Conservation (phyloP, 371 early-diverging fungal species). For the Rhizopus sp. region DNA sequence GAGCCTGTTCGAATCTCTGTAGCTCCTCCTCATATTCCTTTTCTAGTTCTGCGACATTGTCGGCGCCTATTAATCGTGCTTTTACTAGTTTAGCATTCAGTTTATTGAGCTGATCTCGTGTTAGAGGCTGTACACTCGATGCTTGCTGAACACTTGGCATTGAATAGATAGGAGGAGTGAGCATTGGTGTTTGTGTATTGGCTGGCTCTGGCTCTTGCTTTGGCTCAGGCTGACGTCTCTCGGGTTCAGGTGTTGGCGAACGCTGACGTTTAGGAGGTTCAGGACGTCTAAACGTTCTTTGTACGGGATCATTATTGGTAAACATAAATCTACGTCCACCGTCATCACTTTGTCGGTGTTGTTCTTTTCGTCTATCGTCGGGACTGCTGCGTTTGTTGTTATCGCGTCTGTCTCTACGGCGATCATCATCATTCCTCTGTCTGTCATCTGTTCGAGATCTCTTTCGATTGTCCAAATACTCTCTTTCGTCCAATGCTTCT, state of each 20-base stretch:
- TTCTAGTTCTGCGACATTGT: slow-evolving; percentile 69
- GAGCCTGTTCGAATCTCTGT: slow-evolving; percentile 34
- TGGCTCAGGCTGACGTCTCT: not conserved
- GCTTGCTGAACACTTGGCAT: slow-evolving; percentile 6
- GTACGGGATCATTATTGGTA: slow-evolving; percentile 24
- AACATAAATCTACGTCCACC: slow-evolving; percentile 35
- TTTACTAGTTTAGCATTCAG: slow-evolving; percentile 81
- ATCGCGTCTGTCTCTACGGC: slow-evolving; percentile 11
- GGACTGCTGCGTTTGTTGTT: slow-evolving; percentile 32
- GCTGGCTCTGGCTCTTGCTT: not conserved
- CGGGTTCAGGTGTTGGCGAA: slow-evolving; percentile 7
- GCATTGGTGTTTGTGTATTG: not conserved
- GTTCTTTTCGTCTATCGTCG: slow-evolving; percentile 53
- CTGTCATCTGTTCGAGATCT: slow-evolving; percentile 16
- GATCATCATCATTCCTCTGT: slow-evolving; percentile 6
- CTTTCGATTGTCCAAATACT: slow-evolving; percentile 58
- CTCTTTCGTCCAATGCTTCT: slow-evolving; percentile 69
- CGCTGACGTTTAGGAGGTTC: slow-evolving; percentile 6
- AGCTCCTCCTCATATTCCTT: slow-evolving; percentile 65
- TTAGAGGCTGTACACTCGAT: slow-evolving; percentile 32
- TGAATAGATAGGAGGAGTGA: slow-evolving; percentile 4
- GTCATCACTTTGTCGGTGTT: slow-evolving; percentile 16
- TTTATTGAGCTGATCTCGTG: slow-evolving; percentile 81
- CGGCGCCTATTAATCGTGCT: slow-evolving; percentile 72
- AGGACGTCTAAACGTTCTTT: slow-evolving; percentile 18